These are phyloP conservation scores for Jackrogersella minutella DNA, from an alignment of 495 filamentous ascomycete genomes.

Conservation along the genomic window DNA sequence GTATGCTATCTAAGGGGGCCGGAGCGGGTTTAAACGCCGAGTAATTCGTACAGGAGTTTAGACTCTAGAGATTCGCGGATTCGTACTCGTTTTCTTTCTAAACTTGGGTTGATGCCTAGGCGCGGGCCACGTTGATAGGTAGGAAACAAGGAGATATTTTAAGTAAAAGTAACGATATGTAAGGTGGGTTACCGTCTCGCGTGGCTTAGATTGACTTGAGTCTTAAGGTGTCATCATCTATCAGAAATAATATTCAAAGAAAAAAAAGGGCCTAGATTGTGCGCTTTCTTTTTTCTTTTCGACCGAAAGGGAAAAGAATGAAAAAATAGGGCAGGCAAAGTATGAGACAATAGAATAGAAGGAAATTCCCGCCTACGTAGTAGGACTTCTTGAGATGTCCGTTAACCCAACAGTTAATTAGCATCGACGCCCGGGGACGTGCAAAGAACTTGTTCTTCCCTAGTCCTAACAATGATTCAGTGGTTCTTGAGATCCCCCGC, in stretches of 20 bases:
- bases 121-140: constrained; percentile 16
- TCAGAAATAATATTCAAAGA: neutral
- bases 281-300: neutral
- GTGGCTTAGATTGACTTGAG: constrained; percentile 29
- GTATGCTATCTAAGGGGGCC: constrained; percentile 22
- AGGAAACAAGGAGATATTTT: constrained; percentile 29
- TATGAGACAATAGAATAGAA: constrained; percentile 26
- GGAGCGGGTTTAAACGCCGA: constrained; percentile 33
- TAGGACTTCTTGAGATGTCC: neutral
- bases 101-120: constrained; percentile 19
- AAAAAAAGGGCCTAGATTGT: neutral
- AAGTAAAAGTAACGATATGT: constrained; percentile 10
- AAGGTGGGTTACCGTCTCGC: constrained; percentile 1
- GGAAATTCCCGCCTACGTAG: constrained; percentile 16
- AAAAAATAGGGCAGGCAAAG: constrained; percentile 7
- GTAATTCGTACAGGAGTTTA: constrained; percentile 3
- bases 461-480: constrained; percentile 34
- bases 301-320: neutral
- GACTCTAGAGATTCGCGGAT: constrained; percentile 16
- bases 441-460: constrained; percentile 16
- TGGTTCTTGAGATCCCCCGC: constrained; percentile 1
- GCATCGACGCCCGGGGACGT: constrained; percentile 18
- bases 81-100: constrained; percentile 38
- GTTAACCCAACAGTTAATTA: constrained; percentile 17
- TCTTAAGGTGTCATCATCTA: neutral